Conservation (phyloP, 2,329 filamentous ascomycete species). For the Diaporthe humulicola region DNA sequence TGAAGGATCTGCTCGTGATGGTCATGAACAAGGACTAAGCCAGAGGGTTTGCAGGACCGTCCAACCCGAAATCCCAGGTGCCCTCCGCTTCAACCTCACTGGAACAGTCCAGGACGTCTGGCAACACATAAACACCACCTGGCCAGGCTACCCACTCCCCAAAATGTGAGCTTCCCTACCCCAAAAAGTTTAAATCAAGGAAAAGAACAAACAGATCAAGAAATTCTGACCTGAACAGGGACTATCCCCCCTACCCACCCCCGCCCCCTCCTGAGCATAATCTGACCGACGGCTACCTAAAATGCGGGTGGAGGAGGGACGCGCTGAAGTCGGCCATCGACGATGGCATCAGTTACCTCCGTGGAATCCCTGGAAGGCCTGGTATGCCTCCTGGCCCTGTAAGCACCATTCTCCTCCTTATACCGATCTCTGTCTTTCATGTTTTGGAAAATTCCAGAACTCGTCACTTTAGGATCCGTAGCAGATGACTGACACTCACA, state of each 20-base stretch:
- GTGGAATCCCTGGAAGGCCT: background rate
- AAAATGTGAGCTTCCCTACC: background rate
- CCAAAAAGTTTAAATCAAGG: accelerated
- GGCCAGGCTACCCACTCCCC: slow-evolving; percentile 1
- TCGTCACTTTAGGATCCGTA: too few species aligned
- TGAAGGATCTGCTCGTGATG: background rate
- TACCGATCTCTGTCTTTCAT: too few species aligned
- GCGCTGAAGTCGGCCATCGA: background rate
- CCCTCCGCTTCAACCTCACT: slow-evolving; percentile 2
- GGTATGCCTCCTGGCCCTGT: slow-evolving; percentile 13
- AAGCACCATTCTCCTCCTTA: too few species aligned
- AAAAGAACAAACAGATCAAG: background rate
- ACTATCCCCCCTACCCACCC: background rate
- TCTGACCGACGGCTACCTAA: background rate
- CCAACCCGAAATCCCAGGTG: slow-evolving; percentile 9
- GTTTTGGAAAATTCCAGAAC: too few species aligned
- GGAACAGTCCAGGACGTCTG: slow-evolving; percentile 31
- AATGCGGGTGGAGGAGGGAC: background rate
- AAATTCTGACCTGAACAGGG: background rate
- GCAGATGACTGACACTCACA: too few species aligned
- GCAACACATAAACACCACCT: background rate
- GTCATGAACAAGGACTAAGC: background rate
- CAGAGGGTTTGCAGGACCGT: background rate
- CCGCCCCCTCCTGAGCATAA: background rate
- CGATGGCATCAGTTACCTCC: background rate